A percentile compares a stretch with the other conserved stretches of the same genome.
Evolutionary conservation across 208 protist species (phyloP).

Genomic region (Acanthamoeba culbertsoni): DNA sequence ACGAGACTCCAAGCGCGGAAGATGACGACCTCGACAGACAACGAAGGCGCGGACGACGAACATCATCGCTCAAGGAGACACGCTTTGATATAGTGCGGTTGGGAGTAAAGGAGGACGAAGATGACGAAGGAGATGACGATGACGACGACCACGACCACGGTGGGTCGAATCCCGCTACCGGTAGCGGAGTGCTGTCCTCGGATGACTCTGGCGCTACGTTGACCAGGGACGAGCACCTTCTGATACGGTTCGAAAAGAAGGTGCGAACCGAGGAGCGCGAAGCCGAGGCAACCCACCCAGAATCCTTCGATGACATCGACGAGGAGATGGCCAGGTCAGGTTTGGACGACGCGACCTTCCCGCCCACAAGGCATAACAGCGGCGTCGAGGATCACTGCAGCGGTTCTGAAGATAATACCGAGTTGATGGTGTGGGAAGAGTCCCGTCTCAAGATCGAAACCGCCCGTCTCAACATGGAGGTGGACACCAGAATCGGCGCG

Average conservation of each 20-base stretch:
- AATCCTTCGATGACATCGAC: constrained; percentile 19
- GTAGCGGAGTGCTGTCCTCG: background rate
- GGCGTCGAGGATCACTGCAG: background rate
- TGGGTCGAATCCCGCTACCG: background rate
- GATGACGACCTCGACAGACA: background rate
- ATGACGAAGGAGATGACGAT: background rate
- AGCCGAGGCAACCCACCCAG: background rate
- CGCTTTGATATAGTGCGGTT: background rate
- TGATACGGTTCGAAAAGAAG: constrained; percentile 23
- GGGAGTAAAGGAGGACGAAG: background rate
- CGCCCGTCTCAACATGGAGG: background rate
- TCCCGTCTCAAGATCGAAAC: background rate
- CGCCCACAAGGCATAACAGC: background rate
- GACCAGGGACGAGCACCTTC: background rate
- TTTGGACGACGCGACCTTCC: background rate
- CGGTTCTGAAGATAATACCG: background rate
- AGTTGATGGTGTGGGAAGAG: constrained; percentile 34
- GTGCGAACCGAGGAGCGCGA: background rate
- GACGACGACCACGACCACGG: background rate
- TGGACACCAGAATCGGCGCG: background rate
- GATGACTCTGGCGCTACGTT: background rate
- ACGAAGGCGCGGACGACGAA: too few relatives aligned
- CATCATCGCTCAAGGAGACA: background rate
- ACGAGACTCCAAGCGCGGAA: background rate
- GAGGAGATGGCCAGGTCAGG: background rate